Conservation (phyloP, 345 rosid species). For the Pugionium cornutum region DNA sequence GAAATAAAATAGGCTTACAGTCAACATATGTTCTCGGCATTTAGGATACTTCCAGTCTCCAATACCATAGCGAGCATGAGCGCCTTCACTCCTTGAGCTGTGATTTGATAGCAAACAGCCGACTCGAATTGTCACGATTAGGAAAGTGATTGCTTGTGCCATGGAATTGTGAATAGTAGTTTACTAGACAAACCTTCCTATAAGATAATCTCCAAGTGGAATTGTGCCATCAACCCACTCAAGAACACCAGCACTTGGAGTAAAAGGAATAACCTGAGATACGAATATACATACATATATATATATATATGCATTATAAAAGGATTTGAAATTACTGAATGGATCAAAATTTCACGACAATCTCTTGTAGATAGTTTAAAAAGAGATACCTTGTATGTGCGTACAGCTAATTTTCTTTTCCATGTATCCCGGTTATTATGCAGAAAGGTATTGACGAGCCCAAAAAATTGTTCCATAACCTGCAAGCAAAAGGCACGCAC, state of each 20-base stretch:
- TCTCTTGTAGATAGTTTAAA: constrained; percentile 21
- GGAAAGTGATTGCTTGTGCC: constrained; percentile 4
- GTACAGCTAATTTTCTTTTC: constrained; percentile 85
- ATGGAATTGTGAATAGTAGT: constrained; percentile 18
- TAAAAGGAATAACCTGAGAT: constrained; percentile 87
- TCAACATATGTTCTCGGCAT: constrained; percentile 81
- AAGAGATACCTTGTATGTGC: constrained; percentile 81
- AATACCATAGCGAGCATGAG: constrained; percentile 81
- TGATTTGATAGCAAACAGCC: constrained; percentile 35
- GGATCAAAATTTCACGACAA: constrained; percentile 4
- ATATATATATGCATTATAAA: constrained; percentile 2
- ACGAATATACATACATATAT: background rate
- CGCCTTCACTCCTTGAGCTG: constrained; percentile 87
- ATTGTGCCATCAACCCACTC: constrained; percentile 98
- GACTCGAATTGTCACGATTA: constrained; percentile 14
- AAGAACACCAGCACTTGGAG: constrained; percentile 98
- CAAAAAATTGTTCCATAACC: constrained; percentile 99
- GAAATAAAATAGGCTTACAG: constrained; percentile 52
- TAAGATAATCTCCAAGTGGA: constrained; percentile 95
- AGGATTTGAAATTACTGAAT: constrained; percentile 23
- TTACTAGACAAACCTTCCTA: constrained; percentile 61
- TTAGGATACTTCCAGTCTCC: constrained; percentile 81
- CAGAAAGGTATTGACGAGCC: constrained; percentile 86
- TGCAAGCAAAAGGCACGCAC: constrained; percentile 42
- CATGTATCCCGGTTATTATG: constrained; percentile 80